These are phyloP conservation scores for Candida ulmi DNA, from an alignment of 805 yeast genomes.

Conservation along the genomic window DNA sequence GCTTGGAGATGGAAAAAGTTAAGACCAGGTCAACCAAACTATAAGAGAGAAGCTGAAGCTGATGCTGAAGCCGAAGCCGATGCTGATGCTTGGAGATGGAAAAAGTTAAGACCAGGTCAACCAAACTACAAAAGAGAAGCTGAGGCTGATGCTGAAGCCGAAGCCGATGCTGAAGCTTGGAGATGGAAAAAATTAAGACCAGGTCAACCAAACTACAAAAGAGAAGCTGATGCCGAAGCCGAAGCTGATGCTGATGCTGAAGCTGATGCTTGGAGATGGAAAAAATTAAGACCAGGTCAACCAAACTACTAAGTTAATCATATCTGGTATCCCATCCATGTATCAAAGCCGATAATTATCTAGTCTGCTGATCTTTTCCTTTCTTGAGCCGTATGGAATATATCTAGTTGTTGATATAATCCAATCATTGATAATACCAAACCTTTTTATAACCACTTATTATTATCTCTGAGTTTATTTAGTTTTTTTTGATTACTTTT, in stretches of 20 bases:
- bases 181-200: not conserved
- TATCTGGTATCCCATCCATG: no score
- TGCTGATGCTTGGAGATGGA: slow-evolving; percentile 3
- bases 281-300: not conserved
- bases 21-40: slow-evolving; percentile 15
- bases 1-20: slow-evolving; percentile 17
- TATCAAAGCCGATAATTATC: no score
- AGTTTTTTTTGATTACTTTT: no score
- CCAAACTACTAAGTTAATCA: not conserved
- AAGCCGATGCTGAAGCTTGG: slow-evolving; percentile 3
- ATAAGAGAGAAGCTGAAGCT: slow-evolving; percentile 10
- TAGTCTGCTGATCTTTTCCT: no score
- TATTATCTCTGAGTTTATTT: no score
- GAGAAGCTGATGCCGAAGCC: slow-evolving; percentile 16
- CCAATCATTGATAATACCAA: no score
- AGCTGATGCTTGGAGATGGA: no score
- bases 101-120: slow-evolving; percentile 1
- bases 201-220: not conserved
- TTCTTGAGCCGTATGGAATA: no score
- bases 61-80: slow-evolving; percentile 3
- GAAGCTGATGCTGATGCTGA: slow-evolving; percentile 6
- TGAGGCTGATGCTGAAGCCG: slow-evolving; percentile 10
- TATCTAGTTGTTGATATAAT: no score
- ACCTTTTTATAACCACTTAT: no score
- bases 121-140: slow-evolving; percentile 15